Base-by-base conservation (phyloP, 352 stramenopile species). In the Peronospora farinosa region DNA sequence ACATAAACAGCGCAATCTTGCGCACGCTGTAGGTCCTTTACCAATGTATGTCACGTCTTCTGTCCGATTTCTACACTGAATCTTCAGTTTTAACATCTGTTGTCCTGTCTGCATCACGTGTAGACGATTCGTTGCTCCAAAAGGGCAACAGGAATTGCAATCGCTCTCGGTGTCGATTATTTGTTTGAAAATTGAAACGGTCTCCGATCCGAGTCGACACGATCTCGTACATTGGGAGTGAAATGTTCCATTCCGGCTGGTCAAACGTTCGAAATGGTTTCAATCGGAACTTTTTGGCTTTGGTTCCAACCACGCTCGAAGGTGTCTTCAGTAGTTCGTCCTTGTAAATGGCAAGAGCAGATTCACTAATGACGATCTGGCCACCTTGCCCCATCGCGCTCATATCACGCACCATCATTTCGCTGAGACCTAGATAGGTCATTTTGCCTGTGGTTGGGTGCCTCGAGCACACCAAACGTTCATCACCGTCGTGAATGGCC, bases 371-470 rank as follows among this genome's bases (percentile, higher is more conserved):
- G 28, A 88, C 60, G 7, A 92, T 70, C 48, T 92, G 74, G 12
- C 80, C 80, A 4, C 80, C 80, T 32, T 69, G 60, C 19, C 76
- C 78, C 36, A 80, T 44, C 40, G 89, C 73, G 33, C 71, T 75
- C 44, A 92, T 70, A 40, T 89, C 78, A 21, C 72, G 72, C 6
- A 74, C 72, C 17, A 85, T 67, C 54, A 87, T 70, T 55, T 88
- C 77, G 45, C 69, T 82, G 17, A 78, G 54, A 11, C 81, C 81
- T 11, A 83, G 25, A 57, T 89, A 89, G 32, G 76, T 88, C 65
- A 79, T 86, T 56, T 87, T 88, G 48, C 76, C 76, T 0, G 80
- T 92, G 5, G 72, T 86, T 6, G 68, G 76, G 52, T 92, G 81
- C 41, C 71, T 79, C n/a, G 65, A 68, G 30, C 63, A 79, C 28